Evolutionary conservation across 2,329 filamentous ascomycete species (phyloP), one percentile per base, ranked within the genome.

Genomic region (Aspergillus quadrilineatus): DNA sequence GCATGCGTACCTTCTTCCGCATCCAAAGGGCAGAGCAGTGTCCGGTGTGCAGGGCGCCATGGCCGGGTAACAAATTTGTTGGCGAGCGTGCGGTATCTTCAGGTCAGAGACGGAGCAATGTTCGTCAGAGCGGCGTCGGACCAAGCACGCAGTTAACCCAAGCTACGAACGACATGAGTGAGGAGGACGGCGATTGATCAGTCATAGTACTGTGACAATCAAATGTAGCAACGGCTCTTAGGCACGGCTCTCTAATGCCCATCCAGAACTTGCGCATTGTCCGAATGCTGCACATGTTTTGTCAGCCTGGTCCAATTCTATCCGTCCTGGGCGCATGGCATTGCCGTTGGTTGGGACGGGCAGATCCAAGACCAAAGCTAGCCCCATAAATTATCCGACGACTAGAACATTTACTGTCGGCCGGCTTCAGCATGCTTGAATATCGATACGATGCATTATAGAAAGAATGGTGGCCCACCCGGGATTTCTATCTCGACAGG

Each of bases 1-100:
- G 92, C 71, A 80, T 85, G 55, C 82, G 85, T 10, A 85, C 84
- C 29, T 91, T 88, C 71, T 96, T 91, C 80, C 81, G 88, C 17
- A 83, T 85, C 41, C 80, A 84, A 60, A 75, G 82, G 54, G 80
- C 80, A 1, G 82, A 82, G 59, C 81, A 79, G 42, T 96, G 91
- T 67, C 88, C 89, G 0, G 56, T 75, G 3, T 85, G 82, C 68
- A 78, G 79, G 62, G 74, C 70, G 17, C 68, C 71, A 2, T 85
- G 82, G 82, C 76, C 73, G 8, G 78, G 79, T 14, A 70, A 82
- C 52, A 70, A 74, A 56, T 80, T 76, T 50, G 82, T 85, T 10
- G 82, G 82, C 0, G 82, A 84, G 67, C 77, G 76, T 61, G 81
- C 80, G 4, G 67, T 68, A 2, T 34, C 39, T 7, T 12, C 45